Evolutionary conservation across 1,284 basidiomycete genomes (phyloP), one percentile per base, ranked within the genome.

Genomic region (Tilletia horrida): DNA sequence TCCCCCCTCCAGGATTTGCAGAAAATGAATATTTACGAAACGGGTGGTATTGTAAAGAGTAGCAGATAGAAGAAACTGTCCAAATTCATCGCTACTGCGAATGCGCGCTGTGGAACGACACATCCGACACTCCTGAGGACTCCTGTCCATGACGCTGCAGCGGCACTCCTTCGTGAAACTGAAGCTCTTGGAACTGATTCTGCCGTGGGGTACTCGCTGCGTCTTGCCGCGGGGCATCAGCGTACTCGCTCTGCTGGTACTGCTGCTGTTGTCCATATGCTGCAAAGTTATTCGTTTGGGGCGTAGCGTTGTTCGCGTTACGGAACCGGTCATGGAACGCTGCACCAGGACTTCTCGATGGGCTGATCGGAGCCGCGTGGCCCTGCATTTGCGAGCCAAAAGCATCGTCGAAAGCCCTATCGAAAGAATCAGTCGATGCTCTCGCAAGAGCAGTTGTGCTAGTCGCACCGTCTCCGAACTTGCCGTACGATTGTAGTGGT

Each of bases 391-490:
- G 69, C 2, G 63, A 62, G 3, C 69, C 73, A 23, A 74, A 74
- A 29, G 67, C 73, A 6, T 74, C 73, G 50, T 74, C 73, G 50
- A 72, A 74, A 7, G 71, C 69, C n/a, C 67, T 45, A 18, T 65
- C 62, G 59, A 74, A 74, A 48, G 69, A 69, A 48, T 74, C 73
- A 21, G 63, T 72, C 35, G 70, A 72, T 42, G 67, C 62, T 47
- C 69, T 23, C 21, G 35, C 62, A 1, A 43, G 23, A 1, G 43
- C 43, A 47, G 44, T 27, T 21, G 18, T 3, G 18, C 25, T 25
- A 25, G 21, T 27, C 11, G 18, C 35, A 11, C 25, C 62, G 31
- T 45, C 62, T n/a, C 43, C 62, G 14, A 43, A 59, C 16, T 2
- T 44, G 16, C 2, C 47, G n/a, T 50, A 59, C 18, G 21, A 21